These are phyloP conservation scores for Poterioochromonas sp. DNA, from an alignment of 352 stramenopile genomes.

Conservation along the genomic window DNA sequence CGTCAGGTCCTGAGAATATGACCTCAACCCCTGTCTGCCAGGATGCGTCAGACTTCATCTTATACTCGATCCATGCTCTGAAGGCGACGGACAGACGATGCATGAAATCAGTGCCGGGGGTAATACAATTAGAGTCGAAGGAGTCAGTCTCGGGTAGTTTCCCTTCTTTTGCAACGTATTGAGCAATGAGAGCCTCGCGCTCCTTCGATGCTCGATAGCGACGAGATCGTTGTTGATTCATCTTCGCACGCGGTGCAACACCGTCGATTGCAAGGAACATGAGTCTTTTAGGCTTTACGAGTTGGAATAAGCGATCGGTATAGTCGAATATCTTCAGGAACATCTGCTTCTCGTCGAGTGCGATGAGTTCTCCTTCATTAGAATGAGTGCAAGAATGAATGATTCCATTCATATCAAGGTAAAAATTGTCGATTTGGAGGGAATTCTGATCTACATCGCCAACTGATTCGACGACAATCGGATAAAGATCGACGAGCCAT, in stretches of 20 bases:
- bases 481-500: constrained; percentile 94
- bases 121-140: constrained; percentile 99
- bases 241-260: constrained; percentile 90
- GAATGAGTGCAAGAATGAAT: constrained; percentile 95
- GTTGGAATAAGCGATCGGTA: constrained; percentile 75
- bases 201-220: constrained; percentile 92
- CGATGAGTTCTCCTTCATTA: constrained; percentile 56
- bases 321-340: constrained; percentile 74
- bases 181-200: constrained; percentile 36
- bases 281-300: constrained; percentile 88
- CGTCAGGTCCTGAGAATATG: constrained; percentile 87
- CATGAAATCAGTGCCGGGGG: constrained; percentile 96
- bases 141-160: constrained; percentile 64
- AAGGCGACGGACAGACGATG: constrained; percentile 49
- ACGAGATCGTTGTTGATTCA: constrained; percentile 68
- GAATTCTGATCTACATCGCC: neutral
- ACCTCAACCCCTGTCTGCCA: constrained; percentile 90
- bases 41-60: constrained; percentile 72
- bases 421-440: constrained; percentile 66
- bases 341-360: constrained; percentile 54
- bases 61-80: constrained; percentile 50
- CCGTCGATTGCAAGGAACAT: constrained; percentile 98
- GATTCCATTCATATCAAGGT: constrained; percentile 99
- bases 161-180: constrained; percentile 24
- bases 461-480: constrained; percentile 66